Base-by-base conservation (phyloP, 1,139 yeast genomes). In the Spathaspora sp. region DNA sequence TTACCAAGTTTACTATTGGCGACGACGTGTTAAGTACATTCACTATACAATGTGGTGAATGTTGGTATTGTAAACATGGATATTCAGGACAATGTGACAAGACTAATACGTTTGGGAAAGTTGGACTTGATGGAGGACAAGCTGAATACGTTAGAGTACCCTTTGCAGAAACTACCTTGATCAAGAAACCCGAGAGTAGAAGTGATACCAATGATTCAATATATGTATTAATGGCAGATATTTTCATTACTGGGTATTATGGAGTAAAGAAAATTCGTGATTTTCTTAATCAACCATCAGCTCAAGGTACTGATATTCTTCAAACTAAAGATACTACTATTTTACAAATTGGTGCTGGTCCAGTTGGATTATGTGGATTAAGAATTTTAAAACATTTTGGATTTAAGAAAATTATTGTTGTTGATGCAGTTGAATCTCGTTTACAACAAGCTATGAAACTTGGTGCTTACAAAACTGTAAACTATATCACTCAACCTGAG, bases 181-280 rank as follows among this genome's bases (percentile, higher is more conserved):
- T 72, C 43, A 70, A 67, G 37, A 67, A 68, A 49, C 82, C 82
- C 4, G 29, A 29, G 4, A 50, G 58, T 10, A 47, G 47, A n/a
- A 52, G 52, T n/a, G 54, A 44, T 8, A 55, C 45, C 7, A 71
- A 74, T 50, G 81, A 78, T 51, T 63, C 75, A 2, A 71, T 78
- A 7, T 76, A 81, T 41, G 77, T 81, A 7, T 60, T 82, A 52
- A 79, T 82, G 84, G 82, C 86, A 7, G 88, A 82, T 60, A 82
- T 82, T 46, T 82, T 82, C 60, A 80, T 83, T 34, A 82, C 88
- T 1, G 88, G 86, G 0, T 82, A 78, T 60, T 79, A 74, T 56
- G 86, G 86, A 33, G 77, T 68, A 10, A 71, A 70, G 50, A 73
- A 74, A 51, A 80, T 81, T 23, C 58, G 74, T 16, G 77, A 80